Conservation (phyloP, 306 rosid genomes). For the Fagus sylvatica region DNA sequence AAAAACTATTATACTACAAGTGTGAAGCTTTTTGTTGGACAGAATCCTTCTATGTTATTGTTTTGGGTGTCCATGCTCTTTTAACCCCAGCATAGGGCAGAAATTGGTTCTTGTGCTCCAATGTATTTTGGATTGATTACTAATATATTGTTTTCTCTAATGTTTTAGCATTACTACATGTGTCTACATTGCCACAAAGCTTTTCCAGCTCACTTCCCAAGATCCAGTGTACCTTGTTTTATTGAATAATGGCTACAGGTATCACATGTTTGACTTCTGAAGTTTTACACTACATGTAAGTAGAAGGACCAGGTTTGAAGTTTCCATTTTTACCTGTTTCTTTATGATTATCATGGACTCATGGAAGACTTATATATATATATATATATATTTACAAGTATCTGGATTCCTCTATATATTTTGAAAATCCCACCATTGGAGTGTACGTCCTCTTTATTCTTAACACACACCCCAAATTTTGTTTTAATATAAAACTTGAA, state of each 20-base stretch:
- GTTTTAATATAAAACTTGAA: too few relatives aligned
- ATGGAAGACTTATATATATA: neutral
- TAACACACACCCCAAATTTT: too few relatives aligned
- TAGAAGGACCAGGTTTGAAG: neutral
- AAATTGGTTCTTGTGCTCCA: slow-evolving; percentile 5
- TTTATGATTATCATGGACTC: neutral
- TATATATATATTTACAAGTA: neutral
- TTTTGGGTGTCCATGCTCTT: slow-evolving; percentile 2
- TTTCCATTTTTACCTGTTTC: neutral
- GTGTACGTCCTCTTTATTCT: too few relatives aligned
- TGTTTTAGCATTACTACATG: slow-evolving; percentile 60
- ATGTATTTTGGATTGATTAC: slow-evolving; percentile 15
- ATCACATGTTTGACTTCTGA: slow-evolving; percentile 7
- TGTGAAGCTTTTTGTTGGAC: neutral
- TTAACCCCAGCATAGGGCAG: neutral
- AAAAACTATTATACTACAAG: neutral
- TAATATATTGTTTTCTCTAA: slow-evolving; percentile 7
- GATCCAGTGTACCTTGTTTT: slow-evolving; percentile 68
- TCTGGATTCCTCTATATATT: neutral
- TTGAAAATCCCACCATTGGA: neutral
- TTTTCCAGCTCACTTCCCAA: slow-evolving; percentile 57
- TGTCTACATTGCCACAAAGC: slow-evolving; percentile 59
- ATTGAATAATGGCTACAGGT: slow-evolving; percentile 56
- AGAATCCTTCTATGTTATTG: neutral
- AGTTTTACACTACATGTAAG: neutral